These are phyloP conservation scores for Candida tetrigidarum DNA, from an alignment of 1,139 yeast genomes.

Conservation along the genomic window DNA sequence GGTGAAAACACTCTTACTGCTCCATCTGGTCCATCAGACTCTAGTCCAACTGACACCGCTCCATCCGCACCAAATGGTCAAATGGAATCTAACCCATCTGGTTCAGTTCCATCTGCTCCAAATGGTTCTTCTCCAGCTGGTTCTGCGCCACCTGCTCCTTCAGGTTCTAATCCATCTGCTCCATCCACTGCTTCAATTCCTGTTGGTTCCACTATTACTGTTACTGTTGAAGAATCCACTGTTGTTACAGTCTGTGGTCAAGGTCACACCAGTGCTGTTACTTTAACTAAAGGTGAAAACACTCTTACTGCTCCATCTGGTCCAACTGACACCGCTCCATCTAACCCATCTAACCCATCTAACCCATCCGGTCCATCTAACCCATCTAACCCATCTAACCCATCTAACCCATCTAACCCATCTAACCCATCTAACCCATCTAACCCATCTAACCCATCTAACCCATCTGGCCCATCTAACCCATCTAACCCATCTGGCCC, in stretches of 20 bases:
- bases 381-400: background rate
- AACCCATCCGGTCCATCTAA: too few relatives aligned
- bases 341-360: too few relatives aligned
- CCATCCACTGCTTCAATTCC: background rate
- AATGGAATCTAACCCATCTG: background rate
- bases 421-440: background rate
- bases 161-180: too few relatives aligned
- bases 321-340: conserved; percentile 1
- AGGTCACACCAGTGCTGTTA: too few relatives aligned
- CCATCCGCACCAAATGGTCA: background rate
- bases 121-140: background rate
- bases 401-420: conserved; percentile 5
- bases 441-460: background rate
- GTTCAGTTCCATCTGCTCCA: conserved; percentile 1
- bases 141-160: conserved; percentile 2
- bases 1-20: conserved; percentile 4
- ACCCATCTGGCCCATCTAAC: background rate
- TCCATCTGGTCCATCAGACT: background rate
- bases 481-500: conserved; percentile 1
- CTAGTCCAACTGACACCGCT: background rate
- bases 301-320: too few relatives aligned
- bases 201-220: too few relatives aligned
- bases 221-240: too few relatives aligned
- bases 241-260: too few relatives aligned
- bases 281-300: too few relatives aligned